Conservation (phyloP, 139 green algal species). For the Chlorella ohadii region DNA sequence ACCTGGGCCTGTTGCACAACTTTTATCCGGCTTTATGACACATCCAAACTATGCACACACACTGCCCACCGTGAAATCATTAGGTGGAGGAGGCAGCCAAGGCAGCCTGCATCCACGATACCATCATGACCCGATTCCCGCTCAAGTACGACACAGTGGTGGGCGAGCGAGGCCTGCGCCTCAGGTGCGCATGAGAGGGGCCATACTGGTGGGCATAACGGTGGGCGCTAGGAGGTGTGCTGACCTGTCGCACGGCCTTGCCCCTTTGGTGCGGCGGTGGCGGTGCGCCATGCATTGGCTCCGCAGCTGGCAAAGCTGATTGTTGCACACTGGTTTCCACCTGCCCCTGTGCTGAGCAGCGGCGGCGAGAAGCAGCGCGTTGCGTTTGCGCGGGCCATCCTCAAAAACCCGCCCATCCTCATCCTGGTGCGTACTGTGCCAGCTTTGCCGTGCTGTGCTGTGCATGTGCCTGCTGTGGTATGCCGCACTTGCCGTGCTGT, state of each 20-base stretch:
- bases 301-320: too few relatives aligned
- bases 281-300: too few relatives aligned
- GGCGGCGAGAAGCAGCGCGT: conserved; percentile 90
- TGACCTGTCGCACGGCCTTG: too few relatives aligned
- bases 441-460: conserved; percentile 31
- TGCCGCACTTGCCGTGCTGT: too few relatives aligned
- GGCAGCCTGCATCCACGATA: conserved; percentile 82
- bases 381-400: conserved; percentile 86
- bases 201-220: too few relatives aligned
- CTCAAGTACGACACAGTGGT: conserved; percentile 54
- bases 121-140: conserved; percentile 80
- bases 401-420: conserved; percentile 78
- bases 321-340: background rate
- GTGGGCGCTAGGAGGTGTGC: too few relatives aligned
- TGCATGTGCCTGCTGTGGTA: background rate
- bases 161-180: conserved; percentile 53
- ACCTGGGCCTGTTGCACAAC: too few relatives aligned
- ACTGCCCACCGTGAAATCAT: too few relatives aligned
- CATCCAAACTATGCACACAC: too few relatives aligned
- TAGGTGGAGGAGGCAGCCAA: conserved; percentile 68
- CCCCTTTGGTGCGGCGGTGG: too few relatives aligned
- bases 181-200: background rate
- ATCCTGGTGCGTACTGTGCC: conserved; percentile 75
- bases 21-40: too few relatives aligned
- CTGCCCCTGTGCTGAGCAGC: background rate